Conservation (phyloP, 345 rosid genomes). For the Carallia brachiata region DNA sequence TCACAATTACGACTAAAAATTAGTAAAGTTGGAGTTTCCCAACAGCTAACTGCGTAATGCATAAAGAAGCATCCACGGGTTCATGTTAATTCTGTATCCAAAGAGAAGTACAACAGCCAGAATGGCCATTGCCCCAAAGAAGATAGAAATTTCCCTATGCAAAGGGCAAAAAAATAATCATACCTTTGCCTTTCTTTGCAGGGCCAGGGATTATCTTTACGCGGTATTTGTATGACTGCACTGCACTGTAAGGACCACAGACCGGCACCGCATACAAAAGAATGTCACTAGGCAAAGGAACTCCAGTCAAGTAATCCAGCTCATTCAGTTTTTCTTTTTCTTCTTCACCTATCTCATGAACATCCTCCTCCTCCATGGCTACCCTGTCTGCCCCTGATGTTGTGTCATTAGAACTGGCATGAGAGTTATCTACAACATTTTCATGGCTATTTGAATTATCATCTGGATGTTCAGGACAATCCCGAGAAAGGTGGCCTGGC, state of each 20-base stretch:
- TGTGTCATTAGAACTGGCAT: constrained; percentile 18
- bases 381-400: constrained; percentile 57
- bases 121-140: not conserved
- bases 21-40: too few species aligned
- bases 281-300: constrained; percentile 68
- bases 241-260: constrained; percentile 87
- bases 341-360: constrained; percentile 84
- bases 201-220: constrained; percentile 90
- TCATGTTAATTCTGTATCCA: not conserved
- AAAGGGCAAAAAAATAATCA: not conserved
- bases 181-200: constrained; percentile 95
- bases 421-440: constrained; percentile 23
- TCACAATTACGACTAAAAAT: too few species aligned
- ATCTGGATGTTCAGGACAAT: constrained; percentile 68
- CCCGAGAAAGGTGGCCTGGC: constrained; percentile 80
- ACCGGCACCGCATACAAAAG: constrained; percentile 84
- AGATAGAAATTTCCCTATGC: not conserved
- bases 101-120: not conserved
- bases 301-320: constrained; percentile 86
- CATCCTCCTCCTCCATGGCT: constrained; percentile 90
- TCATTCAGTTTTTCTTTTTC: constrained; percentile 86
- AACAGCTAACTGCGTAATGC: too few species aligned
- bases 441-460: constrained; percentile 29
- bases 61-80: too few species aligned
- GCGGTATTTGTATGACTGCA: constrained; percentile 85